These are phyloP conservation scores for Talaromyces sp. DNA, from an alignment of 2,329 filamentous ascomycete genomes.

Conservation along the genomic window DNA sequence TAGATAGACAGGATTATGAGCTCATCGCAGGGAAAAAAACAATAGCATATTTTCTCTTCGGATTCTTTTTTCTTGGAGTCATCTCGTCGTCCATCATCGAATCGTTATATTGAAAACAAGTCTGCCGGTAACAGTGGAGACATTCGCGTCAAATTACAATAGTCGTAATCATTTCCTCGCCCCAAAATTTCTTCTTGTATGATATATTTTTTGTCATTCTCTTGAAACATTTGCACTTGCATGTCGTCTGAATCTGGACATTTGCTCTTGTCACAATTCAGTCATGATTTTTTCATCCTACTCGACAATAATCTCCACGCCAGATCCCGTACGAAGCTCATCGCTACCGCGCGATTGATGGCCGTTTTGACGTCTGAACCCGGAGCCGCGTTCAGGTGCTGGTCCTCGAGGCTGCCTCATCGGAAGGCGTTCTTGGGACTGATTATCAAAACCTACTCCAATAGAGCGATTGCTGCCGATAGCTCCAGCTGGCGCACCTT, in stretches of 20 bases:
- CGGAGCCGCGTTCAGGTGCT: conserved; percentile 53
- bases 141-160: conserved; percentile 13
- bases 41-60: conserved; percentile 25
- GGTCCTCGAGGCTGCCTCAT: conserved; percentile 60
- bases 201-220: conserved; percentile 10
- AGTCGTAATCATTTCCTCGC: conserved; percentile 34
- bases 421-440: conserved; percentile 51
- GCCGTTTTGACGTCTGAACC: conserved; percentile 58
- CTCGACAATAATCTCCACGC: conserved; percentile 61
- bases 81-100: conserved; percentile 47
- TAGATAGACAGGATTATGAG: conserved; percentile 13
- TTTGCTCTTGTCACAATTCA: not conserved
- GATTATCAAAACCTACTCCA: conserved; percentile 54
- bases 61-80: conserved; percentile 35
- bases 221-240: conserved; percentile 5
- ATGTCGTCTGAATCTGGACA: conserved; percentile 1
- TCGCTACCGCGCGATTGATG: conserved; percentile 59
- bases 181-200: not conserved
- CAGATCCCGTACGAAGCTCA: conserved; percentile 56
- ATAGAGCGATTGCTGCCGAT: conserved; percentile 62
- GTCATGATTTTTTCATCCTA: conserved; percentile 28
- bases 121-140: not conserved
- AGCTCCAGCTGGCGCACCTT: conserved; percentile 44
- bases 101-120: conserved; percentile 31
- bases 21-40: conserved; percentile 11